These are phyloP conservation scores for Hyaloraphidium curvatum DNA, from an alignment of 192 early-diverging fungal species.

Conservation along the genomic window DNA sequence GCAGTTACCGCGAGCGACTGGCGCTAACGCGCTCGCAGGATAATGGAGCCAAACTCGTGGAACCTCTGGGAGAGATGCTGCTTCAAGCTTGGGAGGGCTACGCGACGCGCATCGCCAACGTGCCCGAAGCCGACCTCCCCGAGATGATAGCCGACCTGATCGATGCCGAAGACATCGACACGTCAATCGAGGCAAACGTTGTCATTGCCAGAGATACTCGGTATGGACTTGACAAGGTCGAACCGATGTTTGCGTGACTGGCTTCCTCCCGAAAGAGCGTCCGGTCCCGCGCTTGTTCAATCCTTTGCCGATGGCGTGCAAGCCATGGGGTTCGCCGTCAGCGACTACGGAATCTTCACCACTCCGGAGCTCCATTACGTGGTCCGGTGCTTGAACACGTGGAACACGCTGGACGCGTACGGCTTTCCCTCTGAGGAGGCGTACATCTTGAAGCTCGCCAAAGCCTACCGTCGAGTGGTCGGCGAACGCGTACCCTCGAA, in stretches of 20 bases:
- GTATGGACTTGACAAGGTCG: conserved; percentile 16
- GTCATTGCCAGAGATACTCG: conserved; percentile 85
- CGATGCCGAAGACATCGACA: conserved; percentile 46
- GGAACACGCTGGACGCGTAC: conserved; percentile 48
- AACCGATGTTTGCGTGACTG: not conserved
- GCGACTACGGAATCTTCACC: conserved; percentile 72
- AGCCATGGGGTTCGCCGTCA: conserved; percentile 42
- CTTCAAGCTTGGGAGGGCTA: conserved; percentile 86
- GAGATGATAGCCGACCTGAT: conserved; percentile 41
- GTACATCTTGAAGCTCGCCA: conserved; percentile 50
- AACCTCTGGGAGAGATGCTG: conserved; percentile 97
- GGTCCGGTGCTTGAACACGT: conserved; percentile 71
- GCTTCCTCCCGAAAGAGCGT: conserved; percentile 35
- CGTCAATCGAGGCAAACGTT: conserved; percentile 30
- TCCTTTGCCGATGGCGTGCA: conserved; percentile 66
- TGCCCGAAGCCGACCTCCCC: conserved; percentile 42
- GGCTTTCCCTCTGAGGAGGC: conserved; percentile 79
- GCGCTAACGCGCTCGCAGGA: conserved; percentile 28
- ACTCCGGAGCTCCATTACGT: conserved; percentile 97
- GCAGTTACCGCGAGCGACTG: not conserved
- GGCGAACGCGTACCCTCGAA: not conserved
- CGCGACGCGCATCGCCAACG: conserved; percentile 79
- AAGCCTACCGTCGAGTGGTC: not conserved
- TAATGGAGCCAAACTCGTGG: conserved; percentile 96
- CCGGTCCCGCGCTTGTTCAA: conserved; percentile 56